phyloP scores from a whole-genome alignment of 352 stramenopile species.

The Pythium brachiatum region DNA sequence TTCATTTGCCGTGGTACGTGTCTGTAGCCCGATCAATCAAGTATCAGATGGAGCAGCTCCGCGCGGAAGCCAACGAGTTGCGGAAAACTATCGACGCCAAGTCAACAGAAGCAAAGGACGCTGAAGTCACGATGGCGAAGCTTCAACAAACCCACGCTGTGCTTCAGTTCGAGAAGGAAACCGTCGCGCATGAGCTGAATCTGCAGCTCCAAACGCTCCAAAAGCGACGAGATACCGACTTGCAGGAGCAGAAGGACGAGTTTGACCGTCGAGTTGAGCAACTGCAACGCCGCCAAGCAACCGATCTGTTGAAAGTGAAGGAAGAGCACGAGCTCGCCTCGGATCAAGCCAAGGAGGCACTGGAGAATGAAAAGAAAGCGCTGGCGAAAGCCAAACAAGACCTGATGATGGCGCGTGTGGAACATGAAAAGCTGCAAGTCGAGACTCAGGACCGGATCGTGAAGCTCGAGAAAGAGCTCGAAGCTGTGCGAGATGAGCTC shows the following conservation, averaged over 20 bases:
- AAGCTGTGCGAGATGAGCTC: slow-evolving; percentile 51
- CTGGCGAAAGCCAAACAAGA: slow-evolving; percentile 29
- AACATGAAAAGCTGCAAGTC: slow-evolving; percentile 33
- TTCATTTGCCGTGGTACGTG: slow-evolving; percentile 64
- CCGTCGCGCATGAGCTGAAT: slow-evolving; percentile 55
- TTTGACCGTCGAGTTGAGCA: slow-evolving; percentile 57
- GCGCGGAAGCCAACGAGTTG: slow-evolving; percentile 26
- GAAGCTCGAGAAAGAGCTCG: slow-evolving; percentile 66
- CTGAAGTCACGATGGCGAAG: slow-evolving; percentile 25
- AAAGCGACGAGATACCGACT: slow-evolving; percentile 53
- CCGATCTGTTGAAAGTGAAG: slow-evolving; percentile 47
- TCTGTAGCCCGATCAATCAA: slow-evolving; percentile 33
- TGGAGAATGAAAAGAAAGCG: slow-evolving; percentile 25
- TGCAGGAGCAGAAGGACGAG: slow-evolving; percentile 47
- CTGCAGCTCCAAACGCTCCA: slow-evolving; percentile 43
- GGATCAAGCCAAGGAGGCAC: slow-evolving; percentile 12
- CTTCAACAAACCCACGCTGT: slow-evolving; percentile 53
- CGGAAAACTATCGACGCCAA: slow-evolving; percentile 26
- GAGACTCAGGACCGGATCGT: slow-evolving; percentile 54
- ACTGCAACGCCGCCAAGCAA: slow-evolving; percentile 44
- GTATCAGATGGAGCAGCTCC: slow-evolving; percentile 26
- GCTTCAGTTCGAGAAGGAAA: slow-evolving; percentile 72
- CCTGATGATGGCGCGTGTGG: slow-evolving; percentile 16
- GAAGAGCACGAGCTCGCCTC: slow-evolving; percentile 48
- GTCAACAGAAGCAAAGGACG: slow-evolving; percentile 25